These are phyloP conservation scores for cucumber (Cucumis sativus) DNA, from an alignment of 306 rosid genomes.

Conservation along the genomic window Cucumber_9930_V3 NC_026657.2:6440501-6441000, in stretches of 20 bases:
- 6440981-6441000: no score
- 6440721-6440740: no score
- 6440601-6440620: slow-evolving; percentile 69
- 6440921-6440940: background rate
- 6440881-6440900: background rate
- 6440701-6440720: no score
- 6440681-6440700: no score
- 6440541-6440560: slow-evolving; percentile 41
- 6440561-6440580: slow-evolving; percentile 48
- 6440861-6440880: background rate
- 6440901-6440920: background rate
- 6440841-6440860: slow-evolving; percentile 4
- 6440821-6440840: background rate
- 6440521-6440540: slow-evolving; percentile 49
- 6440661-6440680: no score
- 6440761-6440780: no score
- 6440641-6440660: slow-evolving; percentile 11
- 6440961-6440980: no score
- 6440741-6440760: no score
- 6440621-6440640: slow-evolving; percentile 51
- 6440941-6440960: no score
- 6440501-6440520: slow-evolving; percentile 42
- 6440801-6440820: no score
- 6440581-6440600: slow-evolving; percentile 27
- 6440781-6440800: no score